Percentiles rank a stretch among this genome's conserved stretches.
phyloP scores from a whole-genome alignment of 2,329 filamentous ascomycete species.

The Juglanconis oblonga region DNA sequence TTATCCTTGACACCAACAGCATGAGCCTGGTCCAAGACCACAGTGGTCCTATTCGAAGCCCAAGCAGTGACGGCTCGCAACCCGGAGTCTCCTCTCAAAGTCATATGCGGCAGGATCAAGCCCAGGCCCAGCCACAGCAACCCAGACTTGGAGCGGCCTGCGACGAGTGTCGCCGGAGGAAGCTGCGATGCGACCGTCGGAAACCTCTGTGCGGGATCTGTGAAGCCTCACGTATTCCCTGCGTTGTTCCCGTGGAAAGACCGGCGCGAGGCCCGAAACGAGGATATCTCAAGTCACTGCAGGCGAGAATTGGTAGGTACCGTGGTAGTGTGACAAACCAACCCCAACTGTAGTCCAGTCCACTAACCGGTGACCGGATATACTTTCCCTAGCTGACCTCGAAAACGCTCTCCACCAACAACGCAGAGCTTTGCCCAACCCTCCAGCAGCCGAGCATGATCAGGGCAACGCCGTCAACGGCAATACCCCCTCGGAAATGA shows the following conservation, averaged over 20 bases:
- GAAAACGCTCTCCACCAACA: not conserved
- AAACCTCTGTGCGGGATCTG: slow-evolving; percentile 5
- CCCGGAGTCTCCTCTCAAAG: too few relatives aligned
- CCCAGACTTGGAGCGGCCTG: not conserved
- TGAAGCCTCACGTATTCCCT: not conserved
- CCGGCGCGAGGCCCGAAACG: slow-evolving; percentile 3
- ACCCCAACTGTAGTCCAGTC: not conserved
- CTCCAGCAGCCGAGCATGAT: not conserved
- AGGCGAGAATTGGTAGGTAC: not conserved
- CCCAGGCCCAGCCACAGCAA: too few relatives aligned
- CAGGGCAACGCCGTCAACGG: too few relatives aligned
- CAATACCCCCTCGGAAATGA: not conserved
- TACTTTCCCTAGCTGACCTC: not conserved
- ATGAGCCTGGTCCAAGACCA: too few relatives aligned
- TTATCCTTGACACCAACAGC: too few relatives aligned
- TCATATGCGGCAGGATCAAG: too few relatives aligned
- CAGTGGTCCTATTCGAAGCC: too few relatives aligned
- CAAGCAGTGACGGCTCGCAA: too few relatives aligned
- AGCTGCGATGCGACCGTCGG: slow-evolving; percentile 11
- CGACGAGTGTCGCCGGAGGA: slow-evolving; percentile 8
- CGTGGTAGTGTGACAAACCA: not conserved
- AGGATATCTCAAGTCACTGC: slow-evolving; percentile 2
- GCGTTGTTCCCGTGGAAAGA: not conserved
- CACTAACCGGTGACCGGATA: too few relatives aligned
- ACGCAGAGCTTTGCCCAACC: not conserved